Evolutionary conservation across 23 red algal species (phyloP).

Genomic region (Gracilaria vermiculophylla): DNA sequence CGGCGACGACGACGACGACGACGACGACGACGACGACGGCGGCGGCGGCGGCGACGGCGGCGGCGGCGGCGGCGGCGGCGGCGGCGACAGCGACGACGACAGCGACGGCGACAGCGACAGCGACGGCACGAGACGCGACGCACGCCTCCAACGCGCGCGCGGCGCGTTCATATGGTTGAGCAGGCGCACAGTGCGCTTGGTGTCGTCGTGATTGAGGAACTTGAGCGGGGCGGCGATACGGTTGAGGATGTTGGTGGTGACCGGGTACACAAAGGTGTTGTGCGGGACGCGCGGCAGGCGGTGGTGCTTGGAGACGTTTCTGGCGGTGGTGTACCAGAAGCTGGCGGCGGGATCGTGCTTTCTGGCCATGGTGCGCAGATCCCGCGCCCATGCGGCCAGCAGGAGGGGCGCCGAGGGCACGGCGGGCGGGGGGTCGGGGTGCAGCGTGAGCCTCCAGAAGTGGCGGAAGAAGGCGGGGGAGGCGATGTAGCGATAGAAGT

Average conservation of each 20-base stretch:
- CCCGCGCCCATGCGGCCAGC: conserved; percentile 47
- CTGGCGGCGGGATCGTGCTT: conserved; percentile 26
- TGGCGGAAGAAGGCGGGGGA: conserved; percentile 4
- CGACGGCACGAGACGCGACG: not conserved
- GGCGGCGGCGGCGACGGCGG: too few relatives aligned
- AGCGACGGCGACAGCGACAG: not conserved
- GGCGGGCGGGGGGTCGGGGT: not conserved
- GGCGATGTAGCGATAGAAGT: conserved; percentile 56
- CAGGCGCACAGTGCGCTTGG: not conserved
- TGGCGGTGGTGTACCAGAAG: conserved; percentile 20
- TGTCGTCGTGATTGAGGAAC: conserved; percentile 8
- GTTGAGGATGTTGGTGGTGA: conserved; percentile 6
- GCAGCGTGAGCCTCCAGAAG: not conserved
- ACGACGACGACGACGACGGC: too few relatives aligned
- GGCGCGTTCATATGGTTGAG: not conserved
- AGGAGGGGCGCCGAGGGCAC: conserved; percentile 1
- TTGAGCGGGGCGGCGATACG: not conserved
- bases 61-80: not conserved
- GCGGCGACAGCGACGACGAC: not conserved
- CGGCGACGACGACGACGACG: not conserved
- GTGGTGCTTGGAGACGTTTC: not conserved
- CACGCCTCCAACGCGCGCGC: not conserved
- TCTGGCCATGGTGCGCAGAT: conserved; percentile 23
- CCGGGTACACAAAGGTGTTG: not conserved
- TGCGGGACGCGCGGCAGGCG: not conserved